Conservation (phyloP, 495 filamentous ascomycete genomes). For the Penicillium bialowiezense region DNA sequence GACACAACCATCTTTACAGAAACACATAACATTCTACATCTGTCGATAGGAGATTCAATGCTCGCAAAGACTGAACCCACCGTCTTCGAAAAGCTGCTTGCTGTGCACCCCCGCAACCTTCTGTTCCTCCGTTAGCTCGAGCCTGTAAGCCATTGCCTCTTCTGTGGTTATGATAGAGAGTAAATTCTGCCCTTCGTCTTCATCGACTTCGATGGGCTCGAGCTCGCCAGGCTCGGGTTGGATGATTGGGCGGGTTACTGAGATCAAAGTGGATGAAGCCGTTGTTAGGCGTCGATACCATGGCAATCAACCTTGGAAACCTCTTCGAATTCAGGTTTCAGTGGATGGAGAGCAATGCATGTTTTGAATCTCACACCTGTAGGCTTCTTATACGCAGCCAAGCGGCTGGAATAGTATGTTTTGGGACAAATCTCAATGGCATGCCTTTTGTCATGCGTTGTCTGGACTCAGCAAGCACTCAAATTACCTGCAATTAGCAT, state of each 20-base stretch:
- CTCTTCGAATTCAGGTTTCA: background rate
- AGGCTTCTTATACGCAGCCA: too few relatives aligned
- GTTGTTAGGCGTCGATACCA: too few relatives aligned
- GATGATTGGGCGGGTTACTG: constrained; percentile 7
- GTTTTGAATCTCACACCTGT: too few relatives aligned
- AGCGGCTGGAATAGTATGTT: too few relatives aligned
- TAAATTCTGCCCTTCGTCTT: constrained; percentile 43
- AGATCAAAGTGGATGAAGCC: background rate
- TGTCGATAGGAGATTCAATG: constrained; percentile 21
- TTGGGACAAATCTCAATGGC: too few relatives aligned
- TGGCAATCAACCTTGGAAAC: too few relatives aligned
- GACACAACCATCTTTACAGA: too few relatives aligned
- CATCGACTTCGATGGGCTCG: background rate
- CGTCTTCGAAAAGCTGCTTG: constrained; percentile 17
- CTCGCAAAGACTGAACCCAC: constrained; percentile 25
- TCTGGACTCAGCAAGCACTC: too few relatives aligned
- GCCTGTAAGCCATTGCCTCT: constrained; percentile 42
- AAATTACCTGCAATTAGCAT: too few relatives aligned
- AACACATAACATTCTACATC: too few relatives aligned
- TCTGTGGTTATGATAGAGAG: constrained; percentile 35
- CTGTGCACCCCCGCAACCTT: constrained; percentile 9
- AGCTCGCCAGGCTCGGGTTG: constrained; percentile 37
- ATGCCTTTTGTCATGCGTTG: too few relatives aligned
- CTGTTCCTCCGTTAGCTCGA: constrained; percentile 50
- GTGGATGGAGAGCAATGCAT: too few relatives aligned